Conservation (phyloP, 805 yeast genomes). For the Candida peoriensis region DNA sequence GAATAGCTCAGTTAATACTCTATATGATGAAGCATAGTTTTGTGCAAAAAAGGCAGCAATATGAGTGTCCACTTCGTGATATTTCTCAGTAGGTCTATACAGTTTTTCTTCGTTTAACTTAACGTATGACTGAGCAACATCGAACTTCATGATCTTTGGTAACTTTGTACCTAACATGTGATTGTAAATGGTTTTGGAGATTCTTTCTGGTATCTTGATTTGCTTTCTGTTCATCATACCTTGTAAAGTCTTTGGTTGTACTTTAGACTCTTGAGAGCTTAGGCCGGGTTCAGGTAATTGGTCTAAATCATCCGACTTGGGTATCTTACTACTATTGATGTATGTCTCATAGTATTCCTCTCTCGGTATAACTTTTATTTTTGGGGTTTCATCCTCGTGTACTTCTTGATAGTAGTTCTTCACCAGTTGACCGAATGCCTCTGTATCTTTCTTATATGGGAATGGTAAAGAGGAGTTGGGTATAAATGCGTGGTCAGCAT, state of each 20-base stretch:
- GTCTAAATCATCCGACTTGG: slow-evolving; percentile 26
- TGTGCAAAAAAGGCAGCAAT: slow-evolving; percentile 78
- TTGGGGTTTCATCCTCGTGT: slow-evolving; percentile 25
- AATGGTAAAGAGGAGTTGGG: slow-evolving; percentile 20
- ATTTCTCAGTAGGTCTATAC: slow-evolving; percentile 40
- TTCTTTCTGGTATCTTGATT: slow-evolving; percentile 47
- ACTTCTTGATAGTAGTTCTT: slow-evolving; percentile 31
- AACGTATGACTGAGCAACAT: slow-evolving; percentile 53
- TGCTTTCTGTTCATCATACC: slow-evolving; percentile 51
- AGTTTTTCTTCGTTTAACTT: slow-evolving; percentile 47
- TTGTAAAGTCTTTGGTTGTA: slow-evolving; percentile 49
- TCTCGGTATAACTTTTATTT: slow-evolving; percentile 31
- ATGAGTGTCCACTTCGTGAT: slow-evolving; percentile 68
- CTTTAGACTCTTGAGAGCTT: slow-evolving; percentile 32
- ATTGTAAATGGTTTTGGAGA: slow-evolving; percentile 57
- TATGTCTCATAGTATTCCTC: slow-evolving; percentile 29
- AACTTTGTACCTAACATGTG: slow-evolving; percentile 54
- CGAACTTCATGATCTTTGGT: slow-evolving; percentile 60
- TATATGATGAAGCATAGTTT: slow-evolving; percentile 66
- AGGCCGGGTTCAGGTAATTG: slow-evolving; percentile 6
- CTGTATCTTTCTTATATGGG: slow-evolving; percentile 33
- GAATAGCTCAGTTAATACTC: slow-evolving; percentile 62
- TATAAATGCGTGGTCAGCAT: background rate
- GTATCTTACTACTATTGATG: slow-evolving; percentile 20
- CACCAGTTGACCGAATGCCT: slow-evolving; percentile 39